Base-by-base conservation (phyloP, 352 stramenopile species). In the Elongisporangium undulatum region DNA sequence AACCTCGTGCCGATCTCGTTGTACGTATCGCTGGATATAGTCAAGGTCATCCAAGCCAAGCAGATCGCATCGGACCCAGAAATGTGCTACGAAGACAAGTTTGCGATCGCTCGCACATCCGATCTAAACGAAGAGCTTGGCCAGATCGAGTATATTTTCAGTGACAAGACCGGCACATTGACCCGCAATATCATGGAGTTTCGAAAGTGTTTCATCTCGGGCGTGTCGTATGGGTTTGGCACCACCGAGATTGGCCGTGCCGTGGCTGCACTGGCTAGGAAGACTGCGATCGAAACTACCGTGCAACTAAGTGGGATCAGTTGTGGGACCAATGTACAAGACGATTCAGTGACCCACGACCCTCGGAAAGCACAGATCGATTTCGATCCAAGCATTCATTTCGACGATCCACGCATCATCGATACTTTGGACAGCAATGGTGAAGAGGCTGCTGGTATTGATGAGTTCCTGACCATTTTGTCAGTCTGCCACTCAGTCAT, bases 171-270 rank as follows among this genome's bases (percentile, higher is more conserved):
- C 9, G 97, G 97, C 9, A 99, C 97, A 29, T 79, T 99, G 34
- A 99, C 97, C n/a, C 88, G 94, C 57, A 99, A 99, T 79, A 89
- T 98, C 22, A 99, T 99, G 96, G 85, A 98, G 69, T 97, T 98
- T 57, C 87, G 92, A 48, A 96, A 96, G 55, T 97, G 91, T 59
- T 91, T 87, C 19, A 77, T 98, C 48, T 67, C 72, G 20, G 92
- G 92, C 26, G 49, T 82, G 2, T 87, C 84, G 7, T 98, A 96
- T 58, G 90, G 90, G 29, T 85, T 88, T 26, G 87, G 87, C 2
- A 92, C 85, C 17, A 90, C 80, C 2, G 81, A 92, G 62, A 89
- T 90, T 16, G 85, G 80, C n/a, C 71, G 71, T 38, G 75, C 77
- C 0, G 83, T 92, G 4, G 79, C 79, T 0, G 68, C 79, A 29